These are phyloP conservation scores for Begonia loranthoides DNA, from an alignment of 306 rosid genomes.

Conservation along the genomic window DNA sequence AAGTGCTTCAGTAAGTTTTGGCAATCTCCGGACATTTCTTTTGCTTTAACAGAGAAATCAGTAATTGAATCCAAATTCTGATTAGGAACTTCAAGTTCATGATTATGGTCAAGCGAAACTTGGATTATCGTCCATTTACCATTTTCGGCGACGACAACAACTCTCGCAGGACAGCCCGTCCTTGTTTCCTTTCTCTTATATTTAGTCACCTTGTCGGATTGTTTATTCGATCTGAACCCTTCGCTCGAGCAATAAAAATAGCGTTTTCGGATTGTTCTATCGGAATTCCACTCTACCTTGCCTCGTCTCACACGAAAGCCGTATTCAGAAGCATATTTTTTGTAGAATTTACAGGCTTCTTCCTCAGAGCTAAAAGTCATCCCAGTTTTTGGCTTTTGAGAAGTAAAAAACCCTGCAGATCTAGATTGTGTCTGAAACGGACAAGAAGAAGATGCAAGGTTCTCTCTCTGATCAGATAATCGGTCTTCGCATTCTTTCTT, in stretches of 20 bases:
- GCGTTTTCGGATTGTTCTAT: conserved; percentile 1
- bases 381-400: background rate
- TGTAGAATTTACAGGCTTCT: conserved; percentile 3
- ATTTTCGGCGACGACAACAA: background rate
- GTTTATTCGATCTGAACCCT: background rate
- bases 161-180: background rate
- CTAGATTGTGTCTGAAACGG: no score
- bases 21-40: background rate
- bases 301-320: background rate
- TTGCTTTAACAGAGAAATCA: no score
- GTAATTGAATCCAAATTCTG: no score
- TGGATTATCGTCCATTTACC: background rate
- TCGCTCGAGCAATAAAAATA: background rate
- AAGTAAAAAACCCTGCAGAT: no score
- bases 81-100: background rate
- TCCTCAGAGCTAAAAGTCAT: background rate
- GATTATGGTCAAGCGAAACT: background rate
- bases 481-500: no score
- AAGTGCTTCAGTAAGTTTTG: conserved; percentile 1
- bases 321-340: background rate
- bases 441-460: no score
- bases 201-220: background rate
- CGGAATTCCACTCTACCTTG: background rate
- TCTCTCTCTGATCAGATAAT: no score
- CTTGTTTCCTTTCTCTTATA: background rate